Evolutionary conservation across 768 basidiomycete genomes (phyloP), one percentile per base, ranked within the genome.

Genomic region (Lactarius vividus): DNA sequence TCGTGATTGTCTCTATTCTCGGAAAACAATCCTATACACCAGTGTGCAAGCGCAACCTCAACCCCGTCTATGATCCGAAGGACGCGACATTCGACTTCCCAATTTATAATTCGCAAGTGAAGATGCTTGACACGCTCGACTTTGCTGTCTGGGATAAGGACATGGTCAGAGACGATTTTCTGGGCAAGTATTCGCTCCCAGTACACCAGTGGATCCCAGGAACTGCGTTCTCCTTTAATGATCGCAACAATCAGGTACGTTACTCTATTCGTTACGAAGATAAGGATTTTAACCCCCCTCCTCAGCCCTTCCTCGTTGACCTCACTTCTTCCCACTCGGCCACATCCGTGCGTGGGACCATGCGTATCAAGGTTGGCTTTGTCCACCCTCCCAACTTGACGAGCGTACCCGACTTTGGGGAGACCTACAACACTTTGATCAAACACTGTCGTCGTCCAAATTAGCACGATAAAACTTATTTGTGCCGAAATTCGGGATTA

Each of bases 11-110:
- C 40, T 40, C 40, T 40, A 2, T 6, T 40, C 15, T 18, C 16
- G 40, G 40, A 6, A 7, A 40, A 18, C 39, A 39, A 1, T 39
- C 16, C 39, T 1, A 39, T 1, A 18, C 81, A 78, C 4, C 92
- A 77, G 37, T 80, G 79, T 0, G 73, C 73, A 0, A 91, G 91
- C 15, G 40, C 15, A 40, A 16, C 39, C 16, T 39, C 39, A 39
- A 39, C 6, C 39, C 39, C 16, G 39, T 2, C 13, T 39, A 39
- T 16, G 39, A 39, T 16, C 13, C 39, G 39, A 39, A 39, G 39
- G 39, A 39, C 13, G 39, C 39, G 13, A 39, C 39, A 15, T 39
- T 39, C 39, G 13, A 39, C 39, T 39, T 39, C 15, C 39, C 39
- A 16, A 39, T 39, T 39, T 16, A 39, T 15, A 16, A 13, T 13